Percentiles rank a stretch among this genome's conserved stretches.
Evolutionary conservation across 2,329 filamentous ascomycete species (phyloP).

Genomic region (Mollisia scopiformis): DNA sequence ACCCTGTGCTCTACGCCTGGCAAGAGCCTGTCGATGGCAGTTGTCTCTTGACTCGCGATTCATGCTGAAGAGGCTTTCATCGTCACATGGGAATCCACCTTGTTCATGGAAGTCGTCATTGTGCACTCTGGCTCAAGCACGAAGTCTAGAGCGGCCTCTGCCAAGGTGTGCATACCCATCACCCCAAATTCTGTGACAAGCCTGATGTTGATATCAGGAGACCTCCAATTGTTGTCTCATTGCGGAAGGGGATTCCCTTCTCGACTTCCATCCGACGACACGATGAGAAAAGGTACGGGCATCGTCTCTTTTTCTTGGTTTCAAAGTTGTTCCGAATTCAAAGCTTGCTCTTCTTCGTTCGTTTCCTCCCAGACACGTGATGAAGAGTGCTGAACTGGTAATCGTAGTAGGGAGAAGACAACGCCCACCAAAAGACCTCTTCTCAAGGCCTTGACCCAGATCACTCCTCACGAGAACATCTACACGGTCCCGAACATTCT

Average conservation of each 20-base stretch:
- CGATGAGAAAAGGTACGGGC: slow-evolving; percentile 7
- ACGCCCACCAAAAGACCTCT: slow-evolving; percentile 25
- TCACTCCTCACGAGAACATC: slow-evolving; percentile 77
- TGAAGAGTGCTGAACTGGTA: not conserved
- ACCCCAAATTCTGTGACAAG: not conserved
- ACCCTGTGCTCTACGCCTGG: not conserved
- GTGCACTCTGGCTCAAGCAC: not conserved
- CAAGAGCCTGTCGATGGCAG: not conserved
- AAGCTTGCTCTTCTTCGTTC: not conserved
- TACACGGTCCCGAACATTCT: slow-evolving; percentile 96
- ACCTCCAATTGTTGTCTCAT: not conserved
- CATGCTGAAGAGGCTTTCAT: not conserved
- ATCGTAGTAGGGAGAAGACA: not conserved
- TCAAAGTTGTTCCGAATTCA: not conserved
- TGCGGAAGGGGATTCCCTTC: slow-evolving; percentile 6
- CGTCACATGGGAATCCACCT: not conserved
- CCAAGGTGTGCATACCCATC: slow-evolving; percentile 7
- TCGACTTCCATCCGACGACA: slow-evolving; percentile 11
- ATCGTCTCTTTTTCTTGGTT: not conserved
- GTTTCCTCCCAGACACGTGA: not conserved
- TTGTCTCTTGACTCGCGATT: slow-evolving; percentile 2
- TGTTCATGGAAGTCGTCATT: not conserved
- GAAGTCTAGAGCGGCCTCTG: slow-evolving; percentile 1
- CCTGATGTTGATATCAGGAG: slow-evolving; percentile 10
- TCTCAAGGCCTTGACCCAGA: slow-evolving; percentile 31